Conservation (phyloP, 768 basidiomycete genomes). For the Amanita subjunquillea region DNA sequence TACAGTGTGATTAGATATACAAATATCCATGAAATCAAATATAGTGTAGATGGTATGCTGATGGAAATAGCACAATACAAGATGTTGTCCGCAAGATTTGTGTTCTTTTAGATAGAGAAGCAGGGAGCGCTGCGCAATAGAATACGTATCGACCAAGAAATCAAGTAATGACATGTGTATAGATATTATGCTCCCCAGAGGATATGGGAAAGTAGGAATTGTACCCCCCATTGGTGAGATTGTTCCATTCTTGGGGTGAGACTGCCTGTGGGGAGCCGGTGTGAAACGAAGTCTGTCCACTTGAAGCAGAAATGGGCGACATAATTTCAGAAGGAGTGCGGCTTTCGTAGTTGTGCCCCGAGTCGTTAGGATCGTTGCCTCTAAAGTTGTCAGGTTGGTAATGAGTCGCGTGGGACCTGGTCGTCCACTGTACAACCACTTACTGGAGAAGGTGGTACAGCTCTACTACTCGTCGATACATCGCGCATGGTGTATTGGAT, state of each 20-base stretch:
- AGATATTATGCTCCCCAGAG: constrained; percentile 42
- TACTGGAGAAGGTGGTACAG: constrained; percentile 59
- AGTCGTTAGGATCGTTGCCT: constrained; percentile 41
- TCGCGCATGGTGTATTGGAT: constrained; percentile 38
- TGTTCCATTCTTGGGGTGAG: constrained; percentile 54
- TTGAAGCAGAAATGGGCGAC: constrained; percentile 41
- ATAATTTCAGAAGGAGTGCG: constrained; percentile 51
- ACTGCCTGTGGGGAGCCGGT: constrained; percentile 33
- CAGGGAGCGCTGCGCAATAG: constrained; percentile 3
- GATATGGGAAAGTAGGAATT: constrained; percentile 62
- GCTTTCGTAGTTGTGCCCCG: constrained; percentile 41
- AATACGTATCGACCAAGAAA: constrained; percentile 6
- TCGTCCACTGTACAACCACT: constrained; percentile 17
- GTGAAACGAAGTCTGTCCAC: constrained; percentile 37
- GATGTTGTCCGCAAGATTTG: constrained; percentile 4
- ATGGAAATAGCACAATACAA: neutral
- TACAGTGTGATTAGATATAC: constrained; percentile 13
- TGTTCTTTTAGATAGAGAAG: constrained; percentile 1
- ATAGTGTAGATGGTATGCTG: neutral
- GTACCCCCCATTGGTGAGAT: constrained; percentile 44
- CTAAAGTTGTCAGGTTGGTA: constrained; percentile 16
- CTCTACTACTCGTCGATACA: constrained; percentile 51
- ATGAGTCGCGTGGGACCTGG: constrained; percentile 3
- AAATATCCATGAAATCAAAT: constrained; percentile 1
- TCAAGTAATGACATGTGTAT: constrained; percentile 45